Evolutionary conservation across 2,329 filamentous ascomycete genomes (phyloP), one percentile per base, ranked within the genome.

Genomic region (Byssoonygena ceratinophila): DNA sequence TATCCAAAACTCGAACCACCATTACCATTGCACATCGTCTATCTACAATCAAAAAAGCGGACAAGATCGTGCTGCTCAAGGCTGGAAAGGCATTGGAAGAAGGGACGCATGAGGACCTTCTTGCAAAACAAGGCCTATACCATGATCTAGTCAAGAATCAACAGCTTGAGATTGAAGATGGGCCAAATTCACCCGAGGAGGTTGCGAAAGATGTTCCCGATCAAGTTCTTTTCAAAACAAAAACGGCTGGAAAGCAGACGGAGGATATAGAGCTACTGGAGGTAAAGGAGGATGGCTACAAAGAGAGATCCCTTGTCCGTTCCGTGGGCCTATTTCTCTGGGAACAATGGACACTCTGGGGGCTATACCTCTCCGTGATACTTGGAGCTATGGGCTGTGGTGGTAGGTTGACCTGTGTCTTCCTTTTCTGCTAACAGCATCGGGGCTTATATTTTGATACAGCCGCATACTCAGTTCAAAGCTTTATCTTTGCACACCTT

Each of bases 11-110:
- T 5, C 77, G 86, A 4, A 86, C 84, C 0, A 82, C 87, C 0
- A 78, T 92, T n/a, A 79, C 89, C 39, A 86, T 91, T 45, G 89
- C 87, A 0, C 83, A 86, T 63, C 77, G 83, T 8, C 69, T 87
- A 22, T 85, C 83, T 0, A 87, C 84, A 0, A 81, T 87, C 51
- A 81, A 83, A 70, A 82, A 84, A 57, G 87, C 87, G 2, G 84
- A 94, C 62, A 79, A 81, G 34, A 94, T 94, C 51, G 73, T 89
- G 6, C 87, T 94, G 0, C 67, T 94, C 50, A 76, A 83, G 46
- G 78, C 83, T 59, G 88, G 88, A 1, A 69, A 75, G 49, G 78
- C 88, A 0, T 76, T 84, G 7, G 87, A 94, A 65, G 73, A 83
- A 59, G 88, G 88, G 0, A 87, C 79, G 0, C 88, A 94, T 58